Percentiles rank a stretch among this genome's conserved stretches.
Evolutionary conservation across 768 basidiomycete genomes (phyloP).

Genomic region (Cubamyces lactineus): DNA sequence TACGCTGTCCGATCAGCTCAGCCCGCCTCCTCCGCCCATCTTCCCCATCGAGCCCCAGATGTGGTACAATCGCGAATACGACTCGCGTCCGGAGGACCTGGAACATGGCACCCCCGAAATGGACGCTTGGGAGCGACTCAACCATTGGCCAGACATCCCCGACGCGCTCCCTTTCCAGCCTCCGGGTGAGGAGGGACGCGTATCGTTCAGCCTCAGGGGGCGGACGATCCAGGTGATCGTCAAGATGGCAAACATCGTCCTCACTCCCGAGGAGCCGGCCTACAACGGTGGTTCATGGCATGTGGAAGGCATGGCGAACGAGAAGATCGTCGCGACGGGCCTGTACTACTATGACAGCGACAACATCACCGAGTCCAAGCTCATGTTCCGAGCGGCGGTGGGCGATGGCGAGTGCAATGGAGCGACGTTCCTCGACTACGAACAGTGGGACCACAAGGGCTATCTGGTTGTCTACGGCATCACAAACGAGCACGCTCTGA

Average conservation of each 20-base stretch:
- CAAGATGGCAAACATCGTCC: constrained; percentile 42
- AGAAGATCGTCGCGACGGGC: constrained; percentile 14
- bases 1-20: constrained; percentile 24
- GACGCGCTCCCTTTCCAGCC: constrained; percentile 3
- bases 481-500: constrained; percentile 4
- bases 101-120: background rate
- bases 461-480: constrained; percentile 4
- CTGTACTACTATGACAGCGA: constrained; percentile 33
- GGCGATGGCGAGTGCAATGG: constrained; percentile 7
- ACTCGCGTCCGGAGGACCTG: background rate
- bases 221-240: constrained; percentile 41
- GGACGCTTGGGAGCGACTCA: constrained; percentile 3
- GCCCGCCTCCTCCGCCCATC: background rate
- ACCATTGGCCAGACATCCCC: constrained; percentile 9
- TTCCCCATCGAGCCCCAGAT: constrained; percentile 7
- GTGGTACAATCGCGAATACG: constrained; percentile 6
- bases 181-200: background rate
- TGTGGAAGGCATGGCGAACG: constrained; percentile 36
- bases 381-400: constrained; percentile 38
- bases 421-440: background rate
- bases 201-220: constrained; percentile 20
- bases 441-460: constrained; percentile 6
- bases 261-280: constrained; percentile 35
- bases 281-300: constrained; percentile 41
- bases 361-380: constrained; percentile 37